Evolutionary conservation across 306 rosid genomes (phyloP).

Genomic region (Medicago lupulina): DNA sequence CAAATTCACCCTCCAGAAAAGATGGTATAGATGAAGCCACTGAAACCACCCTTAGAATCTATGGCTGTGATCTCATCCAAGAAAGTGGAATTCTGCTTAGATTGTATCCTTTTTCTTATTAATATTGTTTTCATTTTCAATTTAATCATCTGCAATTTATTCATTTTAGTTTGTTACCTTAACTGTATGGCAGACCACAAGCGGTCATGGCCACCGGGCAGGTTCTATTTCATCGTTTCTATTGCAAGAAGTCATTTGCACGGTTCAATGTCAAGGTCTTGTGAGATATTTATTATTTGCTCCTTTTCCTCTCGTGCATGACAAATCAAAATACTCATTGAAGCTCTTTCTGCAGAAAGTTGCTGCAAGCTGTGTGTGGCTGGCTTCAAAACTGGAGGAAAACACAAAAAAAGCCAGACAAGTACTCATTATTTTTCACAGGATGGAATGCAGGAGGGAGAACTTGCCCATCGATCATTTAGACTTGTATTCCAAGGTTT

Average conservation of each 20-base stretch:
- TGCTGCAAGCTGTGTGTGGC: slow-evolving; percentile 96
- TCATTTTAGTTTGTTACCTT: slow-evolving; percentile 42
- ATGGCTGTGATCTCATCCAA: slow-evolving; percentile 95
- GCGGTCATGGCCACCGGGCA: slow-evolving; percentile 99
- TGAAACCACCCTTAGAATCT: slow-evolving; percentile 81
- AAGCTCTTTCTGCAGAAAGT: slow-evolving; percentile 70
- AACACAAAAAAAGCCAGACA: slow-evolving; percentile 92
- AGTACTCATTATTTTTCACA: slow-evolving; percentile 84
- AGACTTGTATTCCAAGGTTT: slow-evolving; percentile 86
- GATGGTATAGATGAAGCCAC: slow-evolving; percentile 83
- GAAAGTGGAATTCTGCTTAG: slow-evolving; percentile 94
- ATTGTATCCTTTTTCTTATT: slow-evolving; percentile 57
- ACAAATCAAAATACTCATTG: slow-evolving; percentile 19
- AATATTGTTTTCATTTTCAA: slow-evolving; percentile 1
- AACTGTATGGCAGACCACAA: slow-evolving; percentile 69
- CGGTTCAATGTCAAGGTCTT: slow-evolving; percentile 90
- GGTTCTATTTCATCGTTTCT: slow-evolving; percentile 93
- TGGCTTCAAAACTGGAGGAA: slow-evolving; percentile 95
- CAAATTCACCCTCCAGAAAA: slow-evolving; percentile 76
- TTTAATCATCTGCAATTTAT: neutral
- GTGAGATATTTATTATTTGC: slow-evolving; percentile 5
- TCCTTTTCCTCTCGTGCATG: neutral
- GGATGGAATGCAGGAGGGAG: slow-evolving; percentile 98
- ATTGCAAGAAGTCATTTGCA: slow-evolving; percentile 93
- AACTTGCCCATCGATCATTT: slow-evolving; percentile 75